Base-by-base conservation (phyloP, 805 yeast species). In the Maudiozyma bulderi region DNA sequence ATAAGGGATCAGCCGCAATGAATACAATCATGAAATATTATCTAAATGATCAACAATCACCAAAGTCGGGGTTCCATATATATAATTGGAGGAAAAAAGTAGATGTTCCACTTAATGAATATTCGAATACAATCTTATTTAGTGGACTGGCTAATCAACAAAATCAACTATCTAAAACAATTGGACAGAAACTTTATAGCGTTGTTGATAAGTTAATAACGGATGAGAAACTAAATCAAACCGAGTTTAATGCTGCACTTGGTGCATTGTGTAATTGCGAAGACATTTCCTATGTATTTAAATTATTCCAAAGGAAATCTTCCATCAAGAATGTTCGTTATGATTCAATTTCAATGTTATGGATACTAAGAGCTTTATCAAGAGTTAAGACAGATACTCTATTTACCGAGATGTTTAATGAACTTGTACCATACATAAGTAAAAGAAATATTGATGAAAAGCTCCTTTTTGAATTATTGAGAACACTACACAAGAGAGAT, bases 71-170 rank as follows among this genome's bases (percentile, higher is more conserved):
- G 0, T 48, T 82, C 29, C 76, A 76, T 40, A 54, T 77, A 15
- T 73, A 73, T 51, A 72, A 73, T 46, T 73, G 76, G 65, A 68
- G 86, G 45, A 81, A 79, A 55, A 83, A 81, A 59, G 76, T 86
- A 81, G 76, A 75, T 0, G 72, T 80, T 10, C 73, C 75, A 2
- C 67, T 73, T 5, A 77, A 81, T 54, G 75, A 77, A 29, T 69
- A 72, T 33, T 67, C 78, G 2, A 58, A 72, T 44, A 76, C 77
- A 6, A 71, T 76, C 5, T 47, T 78, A 8, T 73, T 78, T 46
- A 63, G 70, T 38, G 79, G 77, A 0, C 66, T 74, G 49, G 68
- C 78, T 1, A 64, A 66, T 8, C 59, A 60, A n/a, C 48, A 57
- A 34, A 47, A 49, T 9, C 54, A 56, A 10, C 31, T 75, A 3